Percentiles rank a stretch among this genome's conserved stretches.
phyloP scores from a whole-genome alignment of 2,329 filamentous ascomycete species.

The Sporothrix variecibatus region DNA sequence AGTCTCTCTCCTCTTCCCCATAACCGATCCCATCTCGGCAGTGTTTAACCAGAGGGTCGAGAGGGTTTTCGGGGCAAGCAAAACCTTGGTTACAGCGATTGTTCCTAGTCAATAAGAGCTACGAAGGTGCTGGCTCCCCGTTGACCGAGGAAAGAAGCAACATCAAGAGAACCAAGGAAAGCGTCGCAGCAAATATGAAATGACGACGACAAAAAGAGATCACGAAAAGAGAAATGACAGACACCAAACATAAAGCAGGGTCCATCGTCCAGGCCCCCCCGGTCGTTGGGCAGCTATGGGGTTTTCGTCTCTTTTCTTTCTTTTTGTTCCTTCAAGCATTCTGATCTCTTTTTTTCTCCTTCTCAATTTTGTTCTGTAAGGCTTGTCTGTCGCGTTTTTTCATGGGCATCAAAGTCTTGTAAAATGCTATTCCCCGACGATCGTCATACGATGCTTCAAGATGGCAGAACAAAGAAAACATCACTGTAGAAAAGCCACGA shows the following conservation, averaged over 20 bases:
- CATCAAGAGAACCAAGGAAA: neutral
- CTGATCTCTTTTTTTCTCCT: neutral
- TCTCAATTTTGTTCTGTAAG: neutral
- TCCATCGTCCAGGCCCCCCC: neutral
- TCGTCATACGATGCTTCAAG: neutral
- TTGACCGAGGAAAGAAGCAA: neutral
- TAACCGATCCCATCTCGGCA: conserved; percentile 1
- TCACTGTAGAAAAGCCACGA: neutral
- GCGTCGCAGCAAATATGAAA: neutral
- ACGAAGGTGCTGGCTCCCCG: neutral
- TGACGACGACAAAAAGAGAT: neutral
- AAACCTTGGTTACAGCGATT: neutral
- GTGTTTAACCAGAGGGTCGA: neutral
- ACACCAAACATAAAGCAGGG: neutral
- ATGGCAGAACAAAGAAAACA: neutral
- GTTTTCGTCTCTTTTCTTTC: neutral
- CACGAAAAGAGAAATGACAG: neutral
- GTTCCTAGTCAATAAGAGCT: neutral
- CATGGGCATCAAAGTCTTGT: neutral
- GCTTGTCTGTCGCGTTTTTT: neutral
- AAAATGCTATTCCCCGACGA: neutral
- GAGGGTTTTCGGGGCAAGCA: neutral
- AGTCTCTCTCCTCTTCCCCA: no score
- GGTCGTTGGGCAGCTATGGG: conserved; percentile 11
- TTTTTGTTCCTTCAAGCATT: neutral